A percentile compares a stretch with the other conserved stretches of the same genome.
Evolutionary conservation across 2,329 filamentous ascomycete genomes (phyloP).

Genomic region (Dothiorella sarmentorum): DNA sequence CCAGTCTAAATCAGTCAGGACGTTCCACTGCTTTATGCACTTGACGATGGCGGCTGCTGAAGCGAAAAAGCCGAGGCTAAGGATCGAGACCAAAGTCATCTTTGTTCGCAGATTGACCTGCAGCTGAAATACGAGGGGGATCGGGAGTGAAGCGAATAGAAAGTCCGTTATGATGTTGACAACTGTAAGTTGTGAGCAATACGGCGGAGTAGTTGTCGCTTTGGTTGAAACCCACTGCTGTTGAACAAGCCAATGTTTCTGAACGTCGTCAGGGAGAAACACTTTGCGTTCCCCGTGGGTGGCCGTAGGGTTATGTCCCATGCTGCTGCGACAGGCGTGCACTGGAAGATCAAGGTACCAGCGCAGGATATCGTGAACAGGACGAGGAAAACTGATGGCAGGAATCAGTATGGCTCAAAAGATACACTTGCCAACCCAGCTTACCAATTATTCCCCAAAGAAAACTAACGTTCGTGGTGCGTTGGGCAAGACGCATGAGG

Average conservation of each 20-base stretch:
- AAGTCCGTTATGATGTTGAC: slow-evolving; percentile 50
- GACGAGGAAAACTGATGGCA: slow-evolving; percentile 39
- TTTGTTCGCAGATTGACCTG: slow-evolving; percentile 47
- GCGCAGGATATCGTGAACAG: slow-evolving; percentile 43
- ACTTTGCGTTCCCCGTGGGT: slow-evolving; percentile 36
- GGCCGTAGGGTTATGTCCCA: slow-evolving; percentile 42
- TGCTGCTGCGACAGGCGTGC: slow-evolving; percentile 43
- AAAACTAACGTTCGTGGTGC: slow-evolving; percentile 39
- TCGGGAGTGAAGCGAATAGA: slow-evolving; percentile 45
- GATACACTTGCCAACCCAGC: slow-evolving; percentile 15
- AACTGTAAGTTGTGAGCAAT: slow-evolving; percentile 10
- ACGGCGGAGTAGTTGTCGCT: background rate
- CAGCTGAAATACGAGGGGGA: slow-evolving; percentile 42
- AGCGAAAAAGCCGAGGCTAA: slow-evolving; percentile 40
- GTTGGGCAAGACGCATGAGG: slow-evolving; percentile 43
- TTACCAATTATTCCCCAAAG: slow-evolving; percentile 44
- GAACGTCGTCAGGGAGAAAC: slow-evolving; percentile 42
- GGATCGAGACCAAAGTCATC: slow-evolving; percentile 43
- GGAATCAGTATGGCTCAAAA: background rate
- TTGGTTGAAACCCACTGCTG: slow-evolving; percentile 32
- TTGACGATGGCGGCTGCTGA: slow-evolving; percentile 45
- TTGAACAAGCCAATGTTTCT: slow-evolving; percentile 48
- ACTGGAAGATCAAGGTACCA: slow-evolving; percentile 49
- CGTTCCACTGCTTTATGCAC: slow-evolving; percentile 36
- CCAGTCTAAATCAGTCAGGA: slow-evolving; percentile 36